These are phyloP conservation scores for Encephalitozoon hellem DNA, from an alignment of 371 early-diverging fungal species.

Conservation along the genomic window DNA sequence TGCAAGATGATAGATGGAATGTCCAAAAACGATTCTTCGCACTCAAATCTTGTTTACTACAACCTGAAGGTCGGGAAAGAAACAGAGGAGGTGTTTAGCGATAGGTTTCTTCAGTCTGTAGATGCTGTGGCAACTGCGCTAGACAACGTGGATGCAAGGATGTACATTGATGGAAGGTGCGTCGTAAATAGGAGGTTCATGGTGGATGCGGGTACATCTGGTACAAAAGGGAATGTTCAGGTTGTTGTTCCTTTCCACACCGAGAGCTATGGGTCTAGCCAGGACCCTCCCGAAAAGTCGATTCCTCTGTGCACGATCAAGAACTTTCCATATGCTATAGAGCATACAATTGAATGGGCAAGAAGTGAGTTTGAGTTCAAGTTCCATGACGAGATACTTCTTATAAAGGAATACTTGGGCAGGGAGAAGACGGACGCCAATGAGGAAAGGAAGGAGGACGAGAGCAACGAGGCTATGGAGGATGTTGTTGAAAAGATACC, in stretches of 20 bases:
- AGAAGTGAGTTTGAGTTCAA: constrained; percentile 87
- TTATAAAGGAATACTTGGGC: constrained; percentile 11
- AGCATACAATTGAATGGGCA: constrained; percentile 98
- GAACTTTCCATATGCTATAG: constrained; percentile 95
- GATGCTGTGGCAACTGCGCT: constrained; percentile 93
- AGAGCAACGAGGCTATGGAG: constrained; percentile 70
- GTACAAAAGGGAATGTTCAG: constrained; percentile 99
- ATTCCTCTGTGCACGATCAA: constrained; percentile 98
- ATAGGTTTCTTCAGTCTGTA: constrained; percentile 75
- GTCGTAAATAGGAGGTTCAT: constrained; percentile 85
- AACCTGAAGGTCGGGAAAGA: constrained; percentile 88
- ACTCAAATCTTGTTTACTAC: constrained; percentile 67
- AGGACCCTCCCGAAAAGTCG: constrained; percentile 94
- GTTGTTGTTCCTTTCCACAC: constrained; percentile 66
- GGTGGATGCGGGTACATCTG: constrained; percentile 94
- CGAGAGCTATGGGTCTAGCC: constrained; percentile 92
- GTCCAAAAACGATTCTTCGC: background rate
- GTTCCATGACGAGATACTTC: constrained; percentile 65
- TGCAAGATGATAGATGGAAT: background rate
- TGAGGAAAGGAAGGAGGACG: background rate
- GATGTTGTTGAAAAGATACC: constrained; percentile 89
- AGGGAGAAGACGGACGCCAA: constrained; percentile 1
- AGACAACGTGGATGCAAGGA: constrained; percentile 95
- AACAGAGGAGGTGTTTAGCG: constrained; percentile 85
- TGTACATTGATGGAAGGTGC: constrained; percentile 92